Evolutionary conservation across 805 yeast genomes (phyloP).

Genomic region (Nakazawaea laoshanensis): DNA sequence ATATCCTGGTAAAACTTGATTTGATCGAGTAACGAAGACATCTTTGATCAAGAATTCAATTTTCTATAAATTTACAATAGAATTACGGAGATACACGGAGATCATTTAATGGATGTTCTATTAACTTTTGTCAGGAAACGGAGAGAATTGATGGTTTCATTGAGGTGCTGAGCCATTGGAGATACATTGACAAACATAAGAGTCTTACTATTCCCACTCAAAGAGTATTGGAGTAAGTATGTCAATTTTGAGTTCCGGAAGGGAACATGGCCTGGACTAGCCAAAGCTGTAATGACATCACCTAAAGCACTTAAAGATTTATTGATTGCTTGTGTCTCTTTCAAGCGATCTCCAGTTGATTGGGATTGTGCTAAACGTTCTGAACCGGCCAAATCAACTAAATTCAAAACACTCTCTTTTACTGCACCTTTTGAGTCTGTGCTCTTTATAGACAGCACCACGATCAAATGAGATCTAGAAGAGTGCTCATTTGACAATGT

Average conservation of each 20-base stretch:
- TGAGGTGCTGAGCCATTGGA: constrained; percentile 50
- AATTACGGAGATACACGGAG: too few relatives aligned
- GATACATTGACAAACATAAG: constrained; percentile 89
- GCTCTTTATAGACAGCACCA: constrained; percentile 56
- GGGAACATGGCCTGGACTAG: constrained; percentile 43
- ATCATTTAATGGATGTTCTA: too few relatives aligned
- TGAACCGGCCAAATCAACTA: constrained; percentile 92
- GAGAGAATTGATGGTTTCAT: constrained; percentile 77
- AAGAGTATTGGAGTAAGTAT: constrained; percentile 72
- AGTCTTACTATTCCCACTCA: constrained; percentile 82
- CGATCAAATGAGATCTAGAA: constrained; percentile 87
- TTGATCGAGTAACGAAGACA: too few relatives aligned
- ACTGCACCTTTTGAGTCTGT: constrained; percentile 39
- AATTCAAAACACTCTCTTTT: constrained; percentile 56
- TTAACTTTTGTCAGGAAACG: constrained; percentile 85
- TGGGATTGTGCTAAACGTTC: constrained; percentile 74
- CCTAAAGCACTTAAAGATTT: constrained; percentile 83
- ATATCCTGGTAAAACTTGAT: too few relatives aligned
- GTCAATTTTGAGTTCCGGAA: constrained; percentile 72
- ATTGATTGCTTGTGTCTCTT: constrained; percentile 86
- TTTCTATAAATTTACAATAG: too few relatives aligned
- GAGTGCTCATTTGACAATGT: constrained; percentile 79
- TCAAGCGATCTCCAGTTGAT: constrained; percentile 70
- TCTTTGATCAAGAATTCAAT: too few relatives aligned
- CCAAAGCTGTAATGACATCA: constrained; percentile 73